These are phyloP conservation scores for Amphibolis antarctica DNA, from an alignment of 106 monocot species.

Conservation along the genomic window DNA sequence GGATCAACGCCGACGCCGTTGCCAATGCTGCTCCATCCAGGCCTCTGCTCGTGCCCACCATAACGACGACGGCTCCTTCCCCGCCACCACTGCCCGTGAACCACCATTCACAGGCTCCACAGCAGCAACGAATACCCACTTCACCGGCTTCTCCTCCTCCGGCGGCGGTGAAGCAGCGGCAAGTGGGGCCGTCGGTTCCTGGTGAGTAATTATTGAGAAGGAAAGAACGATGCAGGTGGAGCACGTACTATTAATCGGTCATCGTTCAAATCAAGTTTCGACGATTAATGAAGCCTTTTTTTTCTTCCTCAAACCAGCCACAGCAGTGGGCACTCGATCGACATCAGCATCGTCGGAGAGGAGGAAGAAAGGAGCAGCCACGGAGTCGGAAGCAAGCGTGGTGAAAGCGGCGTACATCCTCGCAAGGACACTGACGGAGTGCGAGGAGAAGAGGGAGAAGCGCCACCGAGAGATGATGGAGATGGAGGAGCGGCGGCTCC, in stretches of 20 bases:
- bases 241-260: too few relatives aligned
- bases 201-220: conserved; percentile 18
- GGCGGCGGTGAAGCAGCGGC: not conserved
- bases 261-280: too few relatives aligned
- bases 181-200: conserved; percentile 28
- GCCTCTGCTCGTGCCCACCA: too few relatives aligned
- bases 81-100: not conserved
- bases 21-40: not conserved
- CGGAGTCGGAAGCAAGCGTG: conserved; percentile 46
- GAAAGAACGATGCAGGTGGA: too few relatives aligned
- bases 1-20: not conserved
- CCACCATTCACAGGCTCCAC: not conserved
- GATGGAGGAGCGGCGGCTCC: conserved; percentile 69
- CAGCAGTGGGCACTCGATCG: too few relatives aligned
- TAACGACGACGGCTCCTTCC: not conserved
- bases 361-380: conserved; percentile 20
- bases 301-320: too few relatives aligned
- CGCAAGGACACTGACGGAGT: conserved; percentile 46
- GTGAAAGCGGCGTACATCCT: conserved; percentile 53
- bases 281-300: too few relatives aligned
- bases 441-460: conserved; percentile 73
- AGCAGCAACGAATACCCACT: too few relatives aligned
- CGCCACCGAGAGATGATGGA: conserved; percentile 67
- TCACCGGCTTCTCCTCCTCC: not conserved
- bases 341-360: conserved; percentile 34